Base-by-base conservation (phyloP, 768 basidiomycete genomes). In the Lentinula edodes region DNA sequence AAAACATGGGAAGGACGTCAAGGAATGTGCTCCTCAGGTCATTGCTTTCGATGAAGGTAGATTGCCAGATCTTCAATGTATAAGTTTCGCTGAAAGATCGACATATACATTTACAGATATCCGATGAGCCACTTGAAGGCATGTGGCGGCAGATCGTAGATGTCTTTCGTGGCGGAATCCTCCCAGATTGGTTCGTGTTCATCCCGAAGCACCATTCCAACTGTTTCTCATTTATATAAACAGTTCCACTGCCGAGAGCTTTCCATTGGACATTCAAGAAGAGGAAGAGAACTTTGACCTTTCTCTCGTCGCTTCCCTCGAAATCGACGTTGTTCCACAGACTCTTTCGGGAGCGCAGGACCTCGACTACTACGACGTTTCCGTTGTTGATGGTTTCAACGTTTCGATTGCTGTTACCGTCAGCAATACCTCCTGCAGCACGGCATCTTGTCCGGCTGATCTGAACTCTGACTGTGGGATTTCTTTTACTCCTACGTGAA, bases 81-180 rank as follows among this genome's bases (percentile, higher is more conserved):
- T 43, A 13, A 23, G 9, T 2, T 42, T 51, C 60, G 39, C 20
- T 60, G 42, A 34, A 23, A 28, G 28, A 28, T 28, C 28, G 3
- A 54, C 6, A 20, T 64, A 15, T 13, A 18, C 34, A 9, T 54
- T 7, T 62, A 86, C 89, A 74, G 45, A 77, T 94, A 15, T 75
- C 86, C 0, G 75, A 83, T 62, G 85, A 85, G 2, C 80, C 87
- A 2, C 74, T 90, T 2, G 91, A 94, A 68, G 87, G 86, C 3
- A 89, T 96, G 38, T 98, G 94, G 95, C 76, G 85, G 52, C 90
- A 91, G 64, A 75, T 91, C 5, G 79, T 94, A 28, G 90, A 93
- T 64, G 88, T 91, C 5, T 93, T 91, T 73, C 76, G 81, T 23
- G 92, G 92, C 15, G 90, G 86, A 0, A 87, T 95, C 23, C 78